Conservation (phyloP, 2,329 filamentous ascomycete genomes). For the Botrytis aclada region DNA sequence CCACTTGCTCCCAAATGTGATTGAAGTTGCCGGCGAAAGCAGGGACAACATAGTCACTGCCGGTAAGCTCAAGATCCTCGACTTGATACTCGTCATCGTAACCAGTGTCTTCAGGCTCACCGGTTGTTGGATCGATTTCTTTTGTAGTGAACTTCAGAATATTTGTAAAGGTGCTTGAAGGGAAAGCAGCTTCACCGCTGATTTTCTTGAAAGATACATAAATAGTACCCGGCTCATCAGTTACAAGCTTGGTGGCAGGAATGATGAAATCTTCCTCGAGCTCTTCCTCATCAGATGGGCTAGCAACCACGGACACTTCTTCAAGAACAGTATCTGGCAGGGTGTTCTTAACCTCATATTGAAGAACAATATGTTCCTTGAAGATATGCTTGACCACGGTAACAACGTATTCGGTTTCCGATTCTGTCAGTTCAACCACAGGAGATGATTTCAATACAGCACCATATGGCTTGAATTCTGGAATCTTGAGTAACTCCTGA, state of each 20-base stretch:
- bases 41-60: conserved; percentile 91
- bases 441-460: conserved; percentile 86
- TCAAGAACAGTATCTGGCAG: conserved; percentile 86
- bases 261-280: conserved; percentile 92
- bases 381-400: conserved; percentile 94
- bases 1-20: conserved; percentile 91
- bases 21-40: conserved; percentile 94
- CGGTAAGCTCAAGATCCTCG: conserved; percentile 84
- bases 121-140: conserved; percentile 93
- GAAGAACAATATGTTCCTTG: conserved; percentile 92
- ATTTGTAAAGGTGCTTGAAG: conserved; percentile 82
- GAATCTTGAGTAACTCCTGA: conserved; percentile 81
- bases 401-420: conserved; percentile 96
- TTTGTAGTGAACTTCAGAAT: conserved; percentile 95
- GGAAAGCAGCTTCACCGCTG: conserved; percentile 71
- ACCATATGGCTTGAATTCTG: conserved; percentile 88
- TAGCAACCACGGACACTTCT: conserved; percentile 79
- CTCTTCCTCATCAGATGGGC: conserved; percentile 77
- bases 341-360: conserved; percentile 98
- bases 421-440: conserved; percentile 86
- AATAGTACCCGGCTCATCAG: conserved; percentile 86
- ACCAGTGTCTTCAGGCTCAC: conserved; percentile 83
- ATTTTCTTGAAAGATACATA: conserved; percentile 93
- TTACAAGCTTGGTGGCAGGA: conserved; percentile 75
- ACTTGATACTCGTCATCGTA: conserved; percentile 99